Evolutionary conservation across 2,329 filamentous ascomycete species (phyloP), one percentile per base, ranked within the genome.

Genomic region (Hymenoscyphus scutula): DNA sequence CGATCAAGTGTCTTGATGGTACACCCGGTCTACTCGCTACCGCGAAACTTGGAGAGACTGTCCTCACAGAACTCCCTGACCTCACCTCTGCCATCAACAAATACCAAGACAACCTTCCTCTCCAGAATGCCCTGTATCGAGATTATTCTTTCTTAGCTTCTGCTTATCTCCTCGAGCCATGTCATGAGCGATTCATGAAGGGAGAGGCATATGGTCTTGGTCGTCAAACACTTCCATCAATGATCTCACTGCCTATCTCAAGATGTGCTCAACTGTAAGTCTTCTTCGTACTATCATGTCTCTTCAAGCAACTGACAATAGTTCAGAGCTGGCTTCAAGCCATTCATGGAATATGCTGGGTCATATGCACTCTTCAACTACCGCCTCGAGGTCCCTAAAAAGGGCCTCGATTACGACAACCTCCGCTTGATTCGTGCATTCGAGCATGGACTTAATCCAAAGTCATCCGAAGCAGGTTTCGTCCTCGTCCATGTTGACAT

Each of bases 401-500:
- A 71, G 25, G 85, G 85, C 11, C 79, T 89, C 58, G 79, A 82
- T 41, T 88, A 88, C 72, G 78, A 81, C 69, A 89, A 89, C 79
- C 81, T 97, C 27, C 89, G 92, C 11, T 85, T 97, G 34, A 88
- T 97, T 73, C 90, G 94, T 38, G 94, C 92, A 27, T 98, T 97
- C 71, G 93, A 97, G 77, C 85, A 89, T 70, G 94, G 94, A 15
- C 86, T 97, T 8, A 90, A 97, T 74, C 90, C 90, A 0, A 83
- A 83, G 34, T 96, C 91, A 2, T 97, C 92, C 7, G 94, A 97
- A 76, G 94, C 94, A 0, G 94, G 94, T 57, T 97, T 98, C 74
- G 92, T 97, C n/a, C 84, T 97, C 13, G 93, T 95, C 4, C 94
- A 97, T 76, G 88, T 98, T 58, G 92, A 96, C 76, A 98, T 97